Conservation (phyloP, 2,329 filamentous ascomycete genomes). For the Talaromyces sp. region DNA sequence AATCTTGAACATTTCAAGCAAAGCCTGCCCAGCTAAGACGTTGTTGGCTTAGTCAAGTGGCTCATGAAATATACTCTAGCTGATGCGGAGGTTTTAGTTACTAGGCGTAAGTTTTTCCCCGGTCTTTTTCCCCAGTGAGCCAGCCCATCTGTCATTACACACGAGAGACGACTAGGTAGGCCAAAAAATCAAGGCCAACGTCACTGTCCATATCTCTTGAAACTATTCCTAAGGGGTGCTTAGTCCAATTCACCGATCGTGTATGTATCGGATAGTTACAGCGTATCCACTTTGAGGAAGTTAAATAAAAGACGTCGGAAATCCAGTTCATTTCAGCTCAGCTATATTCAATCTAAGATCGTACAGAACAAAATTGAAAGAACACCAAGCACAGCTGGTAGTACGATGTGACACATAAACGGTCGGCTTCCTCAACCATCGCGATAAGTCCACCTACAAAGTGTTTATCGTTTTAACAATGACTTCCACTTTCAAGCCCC, state of each 20-base stretch:
- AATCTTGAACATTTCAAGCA: background rate
- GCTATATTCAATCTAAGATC: background rate
- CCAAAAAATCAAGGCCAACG: slow-evolving; percentile 4
- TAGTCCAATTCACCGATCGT: background rate
- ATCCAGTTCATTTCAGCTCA: slow-evolving; percentile 3
- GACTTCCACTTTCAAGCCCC: background rate
- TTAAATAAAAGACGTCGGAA: slow-evolving; percentile 1
- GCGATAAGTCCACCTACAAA: background rate
- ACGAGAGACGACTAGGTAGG: background rate
- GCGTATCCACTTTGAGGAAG: slow-evolving; percentile 6
- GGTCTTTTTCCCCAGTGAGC: background rate
- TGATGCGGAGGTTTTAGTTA: slow-evolving; percentile 1
- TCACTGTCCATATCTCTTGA: background rate
- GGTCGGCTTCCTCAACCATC: background rate
- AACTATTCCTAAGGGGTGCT: background rate
- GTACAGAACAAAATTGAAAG: background rate
- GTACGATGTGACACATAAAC: background rate
- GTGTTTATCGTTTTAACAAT: background rate
- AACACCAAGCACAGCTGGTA: slow-evolving; percentile 1
- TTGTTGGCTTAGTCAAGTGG: background rate
- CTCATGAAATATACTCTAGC: background rate
- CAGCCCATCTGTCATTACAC: background rate
- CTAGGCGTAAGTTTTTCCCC: background rate
- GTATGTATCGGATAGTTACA: slow-evolving; percentile 5
- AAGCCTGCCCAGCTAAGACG: background rate